Evolutionary conservation across 768 basidiomycete species (phyloP).

Genomic region (Kwoniella sp.): DNA sequence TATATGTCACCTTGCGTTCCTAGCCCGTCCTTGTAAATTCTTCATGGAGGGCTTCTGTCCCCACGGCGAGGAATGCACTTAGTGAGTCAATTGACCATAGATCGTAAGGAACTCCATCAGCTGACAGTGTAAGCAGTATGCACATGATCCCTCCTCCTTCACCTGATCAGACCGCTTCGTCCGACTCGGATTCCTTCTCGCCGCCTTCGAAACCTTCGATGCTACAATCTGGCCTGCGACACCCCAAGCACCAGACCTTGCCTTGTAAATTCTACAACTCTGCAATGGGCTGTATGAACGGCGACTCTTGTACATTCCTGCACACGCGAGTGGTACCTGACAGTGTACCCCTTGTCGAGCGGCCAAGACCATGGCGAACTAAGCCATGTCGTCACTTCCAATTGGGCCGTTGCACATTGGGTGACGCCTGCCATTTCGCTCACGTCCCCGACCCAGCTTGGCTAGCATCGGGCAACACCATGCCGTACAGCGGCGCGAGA

Average conservation of each 20-base stretch:
- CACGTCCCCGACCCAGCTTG: conserved; percentile 40
- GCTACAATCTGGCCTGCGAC: background rate
- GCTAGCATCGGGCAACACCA: conserved; percentile 8
- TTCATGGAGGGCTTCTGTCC: conserved; percentile 51
- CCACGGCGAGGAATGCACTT: conserved; percentile 51
- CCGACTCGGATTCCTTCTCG: conserved; percentile 5
- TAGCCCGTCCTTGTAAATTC: conserved; percentile 49
- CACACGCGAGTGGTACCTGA: conserved; percentile 49
- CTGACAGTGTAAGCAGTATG: conserved; percentile 18
- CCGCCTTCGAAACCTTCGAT: background rate
- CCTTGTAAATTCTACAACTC: conserved; percentile 55
- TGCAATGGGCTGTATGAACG: conserved; percentile 43
- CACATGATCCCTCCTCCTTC: conserved; percentile 25
- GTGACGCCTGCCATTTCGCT: conserved; percentile 54
- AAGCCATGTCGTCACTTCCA: conserved; percentile 48
- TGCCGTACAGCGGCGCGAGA: background rate
- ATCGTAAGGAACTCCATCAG: background rate
- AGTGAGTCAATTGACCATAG: conserved; percentile 29
- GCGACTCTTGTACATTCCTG: conserved; percentile 45
- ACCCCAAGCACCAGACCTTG: conserved; percentile 27
- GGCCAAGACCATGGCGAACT: conserved; percentile 54
- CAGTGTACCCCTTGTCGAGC: conserved; percentile 36
- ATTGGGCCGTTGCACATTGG: conserved; percentile 43
- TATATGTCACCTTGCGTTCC: background rate
- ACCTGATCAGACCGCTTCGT: conserved; percentile 18